Evolutionary conservation across 2,329 filamentous ascomycete genomes (phyloP).

Genomic region (Tolypocladium ovalisporum): DNA sequence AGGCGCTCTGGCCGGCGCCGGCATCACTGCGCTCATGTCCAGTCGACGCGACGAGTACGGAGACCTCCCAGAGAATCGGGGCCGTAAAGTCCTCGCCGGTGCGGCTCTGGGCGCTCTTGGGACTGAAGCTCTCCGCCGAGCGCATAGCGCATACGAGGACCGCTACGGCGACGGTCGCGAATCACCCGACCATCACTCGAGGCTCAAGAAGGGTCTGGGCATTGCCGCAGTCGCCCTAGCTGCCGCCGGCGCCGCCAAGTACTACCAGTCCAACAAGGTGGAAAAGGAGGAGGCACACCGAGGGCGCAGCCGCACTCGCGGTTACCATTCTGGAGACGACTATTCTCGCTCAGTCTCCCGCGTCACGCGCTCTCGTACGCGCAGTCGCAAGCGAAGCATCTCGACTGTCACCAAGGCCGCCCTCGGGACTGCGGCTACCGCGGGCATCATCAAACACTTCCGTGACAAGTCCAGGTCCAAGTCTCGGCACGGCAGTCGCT

Average conservation of each 20-base stretch:
- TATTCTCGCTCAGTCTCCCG: slow-evolving; percentile 24
- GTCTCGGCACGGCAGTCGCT: slow-evolving; percentile 17
- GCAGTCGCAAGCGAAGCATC: slow-evolving; percentile 33
- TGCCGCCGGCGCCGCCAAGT: slow-evolving; percentile 54
- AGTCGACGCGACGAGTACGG: slow-evolving; percentile 41
- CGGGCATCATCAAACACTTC: slow-evolving; percentile 47
- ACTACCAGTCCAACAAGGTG: slow-evolving; percentile 47
- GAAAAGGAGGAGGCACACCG: slow-evolving; percentile 48
- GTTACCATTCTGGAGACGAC: slow-evolving; percentile 28
- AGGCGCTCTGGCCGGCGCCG: slow-evolving; percentile 54
- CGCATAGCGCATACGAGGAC: slow-evolving; percentile 50
- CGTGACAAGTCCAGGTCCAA: slow-evolving; percentile 38
- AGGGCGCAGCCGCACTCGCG: slow-evolving; percentile 42
- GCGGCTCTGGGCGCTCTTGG: slow-evolving; percentile 53
- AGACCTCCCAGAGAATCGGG: slow-evolving; percentile 38
- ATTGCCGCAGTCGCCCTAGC: slow-evolving; percentile 53
- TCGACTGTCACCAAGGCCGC: slow-evolving; percentile 45
- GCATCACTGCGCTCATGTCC: slow-evolving; percentile 46
- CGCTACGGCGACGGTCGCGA: slow-evolving; percentile 28
- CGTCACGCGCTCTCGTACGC: slow-evolving; percentile 26
- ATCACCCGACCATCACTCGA: slow-evolving; percentile 31
- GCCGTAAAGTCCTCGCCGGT: slow-evolving; percentile 48
- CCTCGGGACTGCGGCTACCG: slow-evolving; percentile 45
- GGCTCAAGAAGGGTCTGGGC: slow-evolving; percentile 50
- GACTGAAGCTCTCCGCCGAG: slow-evolving; percentile 48